Evolutionary conservation across 306 rosid species (phyloP).

Genomic region (Castanea sativa): DNA sequence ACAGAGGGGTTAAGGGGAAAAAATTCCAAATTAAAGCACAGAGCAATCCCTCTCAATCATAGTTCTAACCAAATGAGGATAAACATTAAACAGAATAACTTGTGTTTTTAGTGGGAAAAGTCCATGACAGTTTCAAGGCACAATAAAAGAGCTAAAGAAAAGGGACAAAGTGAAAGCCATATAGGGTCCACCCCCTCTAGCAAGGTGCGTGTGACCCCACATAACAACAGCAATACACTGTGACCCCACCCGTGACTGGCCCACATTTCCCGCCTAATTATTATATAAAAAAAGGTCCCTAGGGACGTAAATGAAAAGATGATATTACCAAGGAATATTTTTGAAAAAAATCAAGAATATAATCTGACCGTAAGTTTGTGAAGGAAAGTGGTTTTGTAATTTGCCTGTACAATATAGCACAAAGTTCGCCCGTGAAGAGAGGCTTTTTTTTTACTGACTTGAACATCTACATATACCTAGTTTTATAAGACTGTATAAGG

Average conservation of each 20-base stretch:
- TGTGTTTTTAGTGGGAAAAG: not conserved
- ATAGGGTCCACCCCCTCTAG: conserved; percentile 4
- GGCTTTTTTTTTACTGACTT: conserved; percentile 6
- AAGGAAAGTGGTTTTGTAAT: not conserved
- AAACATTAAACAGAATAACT: not conserved
- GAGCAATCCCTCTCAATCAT: not conserved
- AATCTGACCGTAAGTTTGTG: not conserved
- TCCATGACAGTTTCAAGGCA: not conserved
- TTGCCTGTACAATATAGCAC: conserved; percentile 5
- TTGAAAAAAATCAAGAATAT: not conserved
- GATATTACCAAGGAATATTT: not conserved
- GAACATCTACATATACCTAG: not conserved
- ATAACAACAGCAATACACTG: not conserved
- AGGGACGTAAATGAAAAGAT: not conserved
- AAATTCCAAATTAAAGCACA: not conserved
- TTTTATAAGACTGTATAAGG: not conserved
- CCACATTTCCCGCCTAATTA: conserved; percentile 52
- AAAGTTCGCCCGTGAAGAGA: conserved; percentile 22
- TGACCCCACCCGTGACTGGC: conserved; percentile 29
- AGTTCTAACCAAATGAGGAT: not conserved
- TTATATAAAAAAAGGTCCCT: not conserved
- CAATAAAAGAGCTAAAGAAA: conserved; percentile 3
- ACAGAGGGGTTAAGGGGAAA: not conserved
- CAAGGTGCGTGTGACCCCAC: conserved; percentile 1
- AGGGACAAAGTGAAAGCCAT: not conserved